Percentiles rank a stretch among this genome's conserved stretches.
Conservation (phyloP, 1,284 basidiomycete genomes). For the Ganoderma leucocontextum region DNA sequence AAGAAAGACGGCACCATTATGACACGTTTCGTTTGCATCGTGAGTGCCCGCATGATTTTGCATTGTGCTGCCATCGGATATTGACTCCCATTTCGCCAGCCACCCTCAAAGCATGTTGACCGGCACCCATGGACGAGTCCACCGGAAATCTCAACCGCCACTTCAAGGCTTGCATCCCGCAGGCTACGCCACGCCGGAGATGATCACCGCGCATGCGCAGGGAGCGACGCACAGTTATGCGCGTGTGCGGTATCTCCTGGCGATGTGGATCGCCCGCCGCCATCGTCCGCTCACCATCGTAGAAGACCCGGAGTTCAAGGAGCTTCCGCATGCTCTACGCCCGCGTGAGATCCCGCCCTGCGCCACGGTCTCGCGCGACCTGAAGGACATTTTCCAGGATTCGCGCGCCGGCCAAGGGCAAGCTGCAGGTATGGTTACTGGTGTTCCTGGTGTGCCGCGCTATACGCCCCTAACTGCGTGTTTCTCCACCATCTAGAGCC, state of each 20-base stretch:
- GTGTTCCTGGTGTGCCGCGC: no score
- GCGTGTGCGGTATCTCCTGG: neutral
- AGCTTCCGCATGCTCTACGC: conserved; percentile 28
- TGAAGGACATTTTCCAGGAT: conserved; percentile 27
- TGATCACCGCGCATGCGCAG: neutral
- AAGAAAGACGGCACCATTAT: neutral
- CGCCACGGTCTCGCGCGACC: conserved; percentile 28
- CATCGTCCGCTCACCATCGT: conserved; percentile 33
- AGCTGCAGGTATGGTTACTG: conserved; percentile 32
- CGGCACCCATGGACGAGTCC: neutral
- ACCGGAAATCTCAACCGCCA: conserved; percentile 6
- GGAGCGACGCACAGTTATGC: neutral
- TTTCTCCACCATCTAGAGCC: no score
- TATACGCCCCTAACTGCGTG: no score
- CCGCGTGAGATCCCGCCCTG: conserved; percentile 25
- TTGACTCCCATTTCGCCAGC: neutral
- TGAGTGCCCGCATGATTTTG: neutral
- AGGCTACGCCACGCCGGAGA: neutral
- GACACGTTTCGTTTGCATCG: neutral
- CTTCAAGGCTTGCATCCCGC: neutral
- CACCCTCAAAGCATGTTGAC: neutral
- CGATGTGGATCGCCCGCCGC: conserved; percentile 8
- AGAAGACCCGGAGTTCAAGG: conserved; percentile 25
- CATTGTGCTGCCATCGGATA: no score
- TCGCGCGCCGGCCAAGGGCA: conserved; percentile 10